Evolutionary conservation across 1,284 basidiomycete species (phyloP), one percentile per base, ranked within the genome.

Genomic region (Kalmanozyma brasiliensis): DNA sequence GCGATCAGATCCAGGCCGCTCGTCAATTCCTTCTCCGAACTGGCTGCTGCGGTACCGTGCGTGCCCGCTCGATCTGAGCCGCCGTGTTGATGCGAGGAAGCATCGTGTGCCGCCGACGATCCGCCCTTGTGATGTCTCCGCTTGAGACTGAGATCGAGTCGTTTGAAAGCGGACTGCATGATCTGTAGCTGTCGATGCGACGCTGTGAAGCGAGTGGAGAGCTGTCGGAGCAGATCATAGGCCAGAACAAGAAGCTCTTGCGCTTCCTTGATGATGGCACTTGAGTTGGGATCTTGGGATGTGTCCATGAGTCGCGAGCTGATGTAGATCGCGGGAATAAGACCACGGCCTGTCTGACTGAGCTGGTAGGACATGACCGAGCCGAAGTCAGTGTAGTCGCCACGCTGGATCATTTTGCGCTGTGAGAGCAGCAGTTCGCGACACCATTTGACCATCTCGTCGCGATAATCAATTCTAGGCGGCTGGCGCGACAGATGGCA

Each of bases 381-480:
- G 33, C 62, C 68, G 29, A 71, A 71, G 34, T 71, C 68, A 16
- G 67, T 65, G 30, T 62, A 71, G 10, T 66, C 63, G 16, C 63
- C 63, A 6, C 68, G 53, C 33, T 65, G 68, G 4, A 71, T 66
- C 68, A 71, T 71, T 36, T 71, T 66, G 46, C 68, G 62, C 44
- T 71, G 68, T 14, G 63, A 71, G 13, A 71, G 58, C 0, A 71
- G 49, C 14, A 71, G 55, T 33, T 71, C 68, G 14, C 68, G 52
- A 33, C 68, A 66, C 68, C 68, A 71, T 30, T 60, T 65, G 52
- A 71, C 63, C 68, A 66, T 63, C 48, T 71, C 68, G 22, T 71
- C 63, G 14, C 68, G 52, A 33, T 71, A 71, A 23, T 71, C 63
- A 17, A 43, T 58, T 16, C 68, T 59, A 14, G 68, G 68, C 16